A percentile compares a stretch with the other conserved stretches of the same genome.
Evolutionary conservation across 441 rosid genomes (phyloP).

Genomic region (Omphalea diandra): DNA sequence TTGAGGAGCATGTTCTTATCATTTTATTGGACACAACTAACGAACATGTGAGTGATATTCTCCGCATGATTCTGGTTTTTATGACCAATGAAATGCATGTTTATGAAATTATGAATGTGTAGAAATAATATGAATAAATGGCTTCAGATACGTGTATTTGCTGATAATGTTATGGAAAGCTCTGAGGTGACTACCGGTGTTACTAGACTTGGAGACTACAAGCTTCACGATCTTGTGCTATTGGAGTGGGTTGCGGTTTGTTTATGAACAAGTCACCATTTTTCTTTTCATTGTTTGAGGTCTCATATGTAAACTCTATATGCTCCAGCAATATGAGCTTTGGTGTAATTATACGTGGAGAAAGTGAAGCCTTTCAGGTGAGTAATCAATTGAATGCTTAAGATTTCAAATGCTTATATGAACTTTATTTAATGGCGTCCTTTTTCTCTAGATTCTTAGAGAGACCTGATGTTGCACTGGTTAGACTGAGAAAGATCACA

Average conservation of each 20-base stretch:
- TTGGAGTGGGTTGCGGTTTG: constrained; percentile 68
- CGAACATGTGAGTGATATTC: too few species aligned
- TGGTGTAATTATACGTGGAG: constrained; percentile 93
- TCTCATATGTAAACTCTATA: constrained; percentile 30
- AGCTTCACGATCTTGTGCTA: constrained; percentile 93
- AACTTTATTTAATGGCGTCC: too few species aligned
- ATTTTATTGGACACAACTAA: constrained; percentile 91
- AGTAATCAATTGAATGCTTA: constrained; percentile 9
- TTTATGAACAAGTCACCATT: constrained; percentile 16
- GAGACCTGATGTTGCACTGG: constrained; percentile 83
- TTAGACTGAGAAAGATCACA: constrained; percentile 90
- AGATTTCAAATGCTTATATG: background rate
- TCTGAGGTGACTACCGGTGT: constrained; percentile 96
- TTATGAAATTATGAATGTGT: too few species aligned
- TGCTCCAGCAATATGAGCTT: constrained; percentile 73
- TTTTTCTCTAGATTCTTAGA: constrained; percentile 65
- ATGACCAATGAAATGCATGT: too few species aligned
- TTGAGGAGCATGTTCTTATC: constrained; percentile 90
- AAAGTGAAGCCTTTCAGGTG: constrained; percentile 96
- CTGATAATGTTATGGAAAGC: constrained; percentile 95
- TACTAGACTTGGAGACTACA: constrained; percentile 88
- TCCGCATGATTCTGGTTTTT: too few species aligned
- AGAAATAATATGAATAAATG: constrained; percentile 5
- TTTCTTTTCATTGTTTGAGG: constrained; percentile 13
- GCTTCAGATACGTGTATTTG: constrained; percentile 81